Evolutionary conservation across 1,139 yeast species (phyloP), one percentile per base, ranked within the genome.

Genomic region (Zygosaccharomyces pseudobailii): DNA sequence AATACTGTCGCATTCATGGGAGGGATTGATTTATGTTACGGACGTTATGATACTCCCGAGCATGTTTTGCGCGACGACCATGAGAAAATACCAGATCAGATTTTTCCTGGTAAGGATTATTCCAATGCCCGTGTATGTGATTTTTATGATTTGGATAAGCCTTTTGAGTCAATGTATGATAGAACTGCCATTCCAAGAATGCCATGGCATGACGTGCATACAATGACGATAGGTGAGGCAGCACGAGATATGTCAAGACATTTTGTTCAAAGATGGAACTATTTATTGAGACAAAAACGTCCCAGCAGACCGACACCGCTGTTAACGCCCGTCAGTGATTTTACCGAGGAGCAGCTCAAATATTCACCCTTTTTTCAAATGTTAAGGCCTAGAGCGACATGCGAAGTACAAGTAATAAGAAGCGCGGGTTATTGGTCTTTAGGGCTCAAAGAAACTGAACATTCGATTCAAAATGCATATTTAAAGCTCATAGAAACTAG

Each of bases 181-280:
- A 78, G 99, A 54, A 72, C 78, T 28, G 68, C 68, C 21, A 77
- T 80, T 13, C 97, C 98, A 3, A 78, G 99, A 59, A 94, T 94
- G 99, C 98, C 98, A 5, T 94, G 98, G 99, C 99, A 94, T 67
- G 99, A 94, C 73, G 87, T 94, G 40, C 97, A 92, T 61, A 92
- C 90, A 95, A 81, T 89, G 70, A 82, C 95, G 3, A 80, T 90
- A 7, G 99, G 99, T n/a, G 95, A 90, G 60, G 82, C 90, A 5
- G 98, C 97, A 0, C 75, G 97, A 51, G 99, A 94, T 67, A 71
- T 92, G 50, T 79, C 95, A 0, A 79, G 98, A 48, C 98, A 92
- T 67, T 94, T 94, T 68, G 95, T 90, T 10, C 98, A 94, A 69
- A 79, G 99, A 58, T 94, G 99, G 99, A 94, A 94, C 65, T 94